Evolutionary conservation across 2,329 filamentous ascomycete genomes (phyloP).

Genomic region (Pseudogymnoascus sp.): DNA sequence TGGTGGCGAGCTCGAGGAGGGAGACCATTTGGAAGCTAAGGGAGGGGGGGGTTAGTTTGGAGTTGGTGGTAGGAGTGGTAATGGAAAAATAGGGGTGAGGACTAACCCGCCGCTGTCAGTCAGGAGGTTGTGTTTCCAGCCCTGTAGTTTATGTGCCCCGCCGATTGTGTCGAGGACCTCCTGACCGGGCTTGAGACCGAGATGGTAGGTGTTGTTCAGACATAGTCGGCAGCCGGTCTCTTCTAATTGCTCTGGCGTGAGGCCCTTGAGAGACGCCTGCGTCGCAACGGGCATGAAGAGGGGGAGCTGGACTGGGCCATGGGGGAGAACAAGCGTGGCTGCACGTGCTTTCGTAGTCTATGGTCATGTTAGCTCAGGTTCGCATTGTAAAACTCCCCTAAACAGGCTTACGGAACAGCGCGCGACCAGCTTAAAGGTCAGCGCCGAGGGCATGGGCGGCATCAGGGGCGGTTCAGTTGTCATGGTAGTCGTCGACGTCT

Average conservation of each 20-base stretch:
- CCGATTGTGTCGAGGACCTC: slow-evolving; percentile 78
- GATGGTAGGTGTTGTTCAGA: slow-evolving; percentile 95
- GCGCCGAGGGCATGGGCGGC: slow-evolving; percentile 49
- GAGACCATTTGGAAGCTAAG: slow-evolving; percentile 96
- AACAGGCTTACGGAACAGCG: slow-evolving; percentile 62
- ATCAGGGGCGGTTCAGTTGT: slow-evolving; percentile 20
- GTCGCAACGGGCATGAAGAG: slow-evolving; percentile 99
- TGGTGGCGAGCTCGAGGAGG: slow-evolving; percentile 79
- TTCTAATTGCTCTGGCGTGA: slow-evolving; percentile 87
- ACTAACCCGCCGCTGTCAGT: slow-evolving; percentile 65
- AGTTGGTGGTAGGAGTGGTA: not conserved
- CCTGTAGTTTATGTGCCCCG: slow-evolving; percentile 88
- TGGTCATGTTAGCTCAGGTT: slow-evolving; percentile 12
- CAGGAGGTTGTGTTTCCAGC: slow-evolving; percentile 91
- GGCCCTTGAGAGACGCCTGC: slow-evolving; percentile 87
- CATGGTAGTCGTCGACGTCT: slow-evolving; percentile 35
- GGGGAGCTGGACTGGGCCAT: slow-evolving; percentile 82
- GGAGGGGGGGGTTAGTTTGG: slow-evolving; percentile 13
- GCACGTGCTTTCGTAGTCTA: slow-evolving; percentile 93
- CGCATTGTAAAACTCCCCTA: slow-evolving; percentile 13
- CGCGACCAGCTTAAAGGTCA: slow-evolving; percentile 70
- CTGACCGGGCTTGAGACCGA: slow-evolving; percentile 91
- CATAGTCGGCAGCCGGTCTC: slow-evolving; percentile 83
- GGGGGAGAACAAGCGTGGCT: slow-evolving; percentile 76
- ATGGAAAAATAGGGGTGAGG: no score